These are phyloP conservation scores for Globisporangium nagaii DNA, from an alignment of 352 stramenopile species.

Conservation along the genomic window DNA sequence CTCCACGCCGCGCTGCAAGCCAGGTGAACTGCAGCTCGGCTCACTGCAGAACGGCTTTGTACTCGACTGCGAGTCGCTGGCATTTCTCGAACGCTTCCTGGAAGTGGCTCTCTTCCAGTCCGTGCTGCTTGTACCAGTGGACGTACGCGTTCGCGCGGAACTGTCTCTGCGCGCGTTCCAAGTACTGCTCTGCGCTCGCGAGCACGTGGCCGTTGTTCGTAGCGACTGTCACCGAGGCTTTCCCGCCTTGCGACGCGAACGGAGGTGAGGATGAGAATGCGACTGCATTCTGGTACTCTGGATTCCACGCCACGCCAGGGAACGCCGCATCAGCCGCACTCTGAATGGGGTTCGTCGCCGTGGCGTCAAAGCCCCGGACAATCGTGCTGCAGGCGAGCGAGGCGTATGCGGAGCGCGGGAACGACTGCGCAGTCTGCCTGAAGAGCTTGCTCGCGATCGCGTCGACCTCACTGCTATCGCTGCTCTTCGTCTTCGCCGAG, in stretches of 20 bases:
- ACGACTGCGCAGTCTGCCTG: slow-evolving; percentile 11
- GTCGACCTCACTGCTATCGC: not conserved
- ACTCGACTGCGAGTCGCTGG: slow-evolving; percentile 15
- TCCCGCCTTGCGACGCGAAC: slow-evolving; percentile 12
- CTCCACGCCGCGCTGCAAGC: slow-evolving; percentile 6
- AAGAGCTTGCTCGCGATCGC: slow-evolving; percentile 4
- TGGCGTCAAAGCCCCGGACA: slow-evolving; percentile 2
- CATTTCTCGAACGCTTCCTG: slow-evolving; percentile 24
- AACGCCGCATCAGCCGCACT: slow-evolving; percentile 1
- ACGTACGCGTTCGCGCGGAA: slow-evolving; percentile 29
- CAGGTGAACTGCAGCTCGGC: not conserved
- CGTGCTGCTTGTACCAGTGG: slow-evolving; percentile 42
- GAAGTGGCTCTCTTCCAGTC: slow-evolving; percentile 33
- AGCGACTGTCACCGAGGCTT: slow-evolving; percentile 16
- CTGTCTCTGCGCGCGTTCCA: slow-evolving; percentile 25
- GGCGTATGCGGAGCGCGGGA: not conserved
- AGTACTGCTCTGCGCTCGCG: slow-evolving; percentile 22
- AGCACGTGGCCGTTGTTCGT: slow-evolving; percentile 28
- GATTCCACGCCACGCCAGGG: slow-evolving; percentile 9
- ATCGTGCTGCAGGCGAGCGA: slow-evolving; percentile 2
- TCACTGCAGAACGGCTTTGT: slow-evolving; percentile 20
- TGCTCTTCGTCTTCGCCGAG: not conserved
- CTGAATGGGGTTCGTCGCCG: not conserved
- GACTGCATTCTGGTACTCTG: not conserved
- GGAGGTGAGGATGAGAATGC: slow-evolving; percentile 10